Base-by-base conservation (phyloP, 2,329 filamentous ascomycete species). In the Domatiomyces globalis region DNA sequence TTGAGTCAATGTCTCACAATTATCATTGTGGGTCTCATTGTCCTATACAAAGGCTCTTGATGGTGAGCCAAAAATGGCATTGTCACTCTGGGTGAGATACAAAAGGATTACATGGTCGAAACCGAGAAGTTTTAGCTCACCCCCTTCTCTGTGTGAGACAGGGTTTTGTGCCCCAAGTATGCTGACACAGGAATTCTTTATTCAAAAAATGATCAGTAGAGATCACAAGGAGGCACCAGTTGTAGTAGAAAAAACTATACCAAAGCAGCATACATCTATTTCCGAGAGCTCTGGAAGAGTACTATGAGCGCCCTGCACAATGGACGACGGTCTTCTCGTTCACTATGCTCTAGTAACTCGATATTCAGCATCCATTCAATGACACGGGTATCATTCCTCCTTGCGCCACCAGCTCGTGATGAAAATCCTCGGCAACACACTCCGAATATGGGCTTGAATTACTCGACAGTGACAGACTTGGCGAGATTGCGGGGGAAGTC, bases 401-500 rank as follows among this genome's bases (percentile, higher is more conserved):
- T 39, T 39, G 33, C 33, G 33, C 33, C 33, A 39, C 33, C 9
- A 39, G 33, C 33, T 39, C 10, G 12, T 15, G 33, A 39, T 39
- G 10, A 39, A 39, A 15, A 15, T 39, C 4, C 9, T 39, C 33
- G 12, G 10, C 33, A 39, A 15, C 33, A 39, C 10, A 4, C 12
- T 39, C 33, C 10, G 10, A 39, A 15, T 39, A 39, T 10, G 15
- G 33, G 33, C 33, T 10, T 15, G 10, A 44, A 45, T 46, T 59
- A 98, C 80, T 98, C 92, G 61, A 98, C 92, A 58, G 92, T 98
- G 59, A 98, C 92, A 58, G 88, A 95, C 81, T 98, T 98, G 69
- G 92, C 92, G 73, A 98, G 74, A 76, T 98, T 98, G 65, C 92
- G 85, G 53, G 92, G 92, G 81, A 96, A 96, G 69, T 98, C 92